phyloP scores from a whole-genome alignment of 129 eudicot genomes.

The Deinandra increscens region DNA sequence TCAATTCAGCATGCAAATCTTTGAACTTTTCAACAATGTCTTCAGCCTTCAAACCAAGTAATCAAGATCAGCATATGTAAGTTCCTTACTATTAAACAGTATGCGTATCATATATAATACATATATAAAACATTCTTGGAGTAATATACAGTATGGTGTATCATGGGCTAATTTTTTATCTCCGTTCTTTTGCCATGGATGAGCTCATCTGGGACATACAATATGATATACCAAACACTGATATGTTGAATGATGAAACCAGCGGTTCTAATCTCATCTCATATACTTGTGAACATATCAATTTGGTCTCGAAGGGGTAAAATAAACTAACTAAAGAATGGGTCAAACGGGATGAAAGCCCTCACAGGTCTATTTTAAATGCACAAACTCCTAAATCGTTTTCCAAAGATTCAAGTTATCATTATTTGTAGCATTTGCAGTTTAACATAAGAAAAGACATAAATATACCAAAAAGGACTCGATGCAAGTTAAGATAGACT shows the following conservation, averaged over 20 bases:
- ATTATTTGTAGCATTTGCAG: neutral
- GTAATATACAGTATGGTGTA: conserved; percentile 5
- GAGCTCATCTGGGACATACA: neutral
- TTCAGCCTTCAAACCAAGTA: conserved; percentile 51
- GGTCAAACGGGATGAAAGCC: neutral
- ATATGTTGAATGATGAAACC: neutral
- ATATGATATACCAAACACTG: neutral
- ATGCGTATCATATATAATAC: neutral
- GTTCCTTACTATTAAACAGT: conserved; percentile 2
- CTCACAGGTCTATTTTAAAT: neutral
- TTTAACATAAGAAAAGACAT: conserved; percentile 3
- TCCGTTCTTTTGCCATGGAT: neutral
- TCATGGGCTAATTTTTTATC: neutral
- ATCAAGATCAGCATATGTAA: conserved; percentile 4
- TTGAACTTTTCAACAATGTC: conserved; percentile 48
- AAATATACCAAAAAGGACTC: neutral
- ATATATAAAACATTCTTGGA: conserved; percentile 12
- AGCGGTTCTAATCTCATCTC: neutral
- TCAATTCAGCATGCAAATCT: conserved; percentile 55
- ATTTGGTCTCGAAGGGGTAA: neutral
- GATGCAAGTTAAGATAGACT: conserved; percentile 6
- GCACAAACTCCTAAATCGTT: neutral
- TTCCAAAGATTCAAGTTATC: neutral
- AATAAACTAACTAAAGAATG: neutral
- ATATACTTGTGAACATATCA: neutral